A percentile compares a stretch with the other conserved stretches of the same genome.
phyloP scores from a whole-genome alignment of 208 protist genomes.

The Leishmania guyanensis region DNA sequence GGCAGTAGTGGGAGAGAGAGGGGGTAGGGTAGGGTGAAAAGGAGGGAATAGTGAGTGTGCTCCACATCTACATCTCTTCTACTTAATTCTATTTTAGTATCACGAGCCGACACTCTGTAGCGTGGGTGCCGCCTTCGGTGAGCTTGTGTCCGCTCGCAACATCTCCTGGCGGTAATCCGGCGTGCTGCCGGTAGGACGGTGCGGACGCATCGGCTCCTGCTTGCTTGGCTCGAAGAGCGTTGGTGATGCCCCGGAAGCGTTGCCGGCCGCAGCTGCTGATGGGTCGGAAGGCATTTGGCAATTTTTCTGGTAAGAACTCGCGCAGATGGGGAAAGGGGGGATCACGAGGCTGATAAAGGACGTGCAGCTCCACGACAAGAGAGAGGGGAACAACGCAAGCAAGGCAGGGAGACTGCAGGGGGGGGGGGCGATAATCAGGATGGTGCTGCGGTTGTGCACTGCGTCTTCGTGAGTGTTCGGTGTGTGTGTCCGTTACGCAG shows the following conservation, averaged over 20 bases:
- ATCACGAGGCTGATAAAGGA: no score
- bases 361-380: background rate
- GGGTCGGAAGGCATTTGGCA: background rate
- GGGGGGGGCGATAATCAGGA: background rate
- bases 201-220: constrained; percentile 31
- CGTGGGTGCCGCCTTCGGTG: constrained; percentile 20
- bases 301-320: background rate
- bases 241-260: background rate
- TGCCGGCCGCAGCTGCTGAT: background rate
- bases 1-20: background rate
- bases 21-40: background rate
- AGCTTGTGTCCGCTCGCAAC: background rate
- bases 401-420: background rate
- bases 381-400: background rate
- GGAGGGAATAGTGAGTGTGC: background rate
- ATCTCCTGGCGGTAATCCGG: constrained; percentile 8
- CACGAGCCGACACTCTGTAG: constrained; percentile 29
- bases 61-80: background rate
- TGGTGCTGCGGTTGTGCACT: background rate
- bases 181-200: constrained; percentile 27
- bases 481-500: background rate
- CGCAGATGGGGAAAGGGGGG: background rate
- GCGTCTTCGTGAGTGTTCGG: background rate
- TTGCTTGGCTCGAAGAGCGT: constrained; percentile 40
- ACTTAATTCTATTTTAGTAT: background rate